These are phyloP conservation scores for Purshia tridentata DNA, from an alignment of 306 rosid species.

Conservation along the genomic window DNA sequence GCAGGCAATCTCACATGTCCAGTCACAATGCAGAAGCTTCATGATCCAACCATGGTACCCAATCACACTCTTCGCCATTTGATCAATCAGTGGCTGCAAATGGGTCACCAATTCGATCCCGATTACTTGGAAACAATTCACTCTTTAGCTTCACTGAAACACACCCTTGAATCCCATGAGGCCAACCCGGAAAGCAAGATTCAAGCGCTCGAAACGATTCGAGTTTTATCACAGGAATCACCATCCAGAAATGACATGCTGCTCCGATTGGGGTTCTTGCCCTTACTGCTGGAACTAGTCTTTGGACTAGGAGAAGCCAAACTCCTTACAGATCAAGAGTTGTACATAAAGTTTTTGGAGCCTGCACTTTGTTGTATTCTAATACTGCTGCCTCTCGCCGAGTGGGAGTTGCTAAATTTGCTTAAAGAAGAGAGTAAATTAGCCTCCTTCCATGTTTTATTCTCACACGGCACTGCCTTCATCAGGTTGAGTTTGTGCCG, in stretches of 20 bases:
- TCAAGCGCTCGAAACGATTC: constrained; percentile 46
- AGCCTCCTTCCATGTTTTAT: constrained; percentile 34
- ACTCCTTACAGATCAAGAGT: constrained; percentile 1
- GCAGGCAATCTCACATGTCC: constrained; percentile 86
- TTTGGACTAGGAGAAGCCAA: constrained; percentile 35
- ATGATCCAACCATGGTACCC: constrained; percentile 69
- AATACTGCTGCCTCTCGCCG: constrained; percentile 41
- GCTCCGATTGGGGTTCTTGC: constrained; percentile 61
- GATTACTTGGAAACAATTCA: constrained; percentile 35
- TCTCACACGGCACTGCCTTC: constrained; percentile 42
- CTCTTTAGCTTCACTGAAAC: constrained; percentile 48
- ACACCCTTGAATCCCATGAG: constrained; percentile 46
- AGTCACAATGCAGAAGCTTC: constrained; percentile 91
- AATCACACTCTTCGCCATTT: constrained; percentile 80
- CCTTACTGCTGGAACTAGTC: constrained; percentile 57
- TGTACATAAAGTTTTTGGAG: constrained; percentile 38
- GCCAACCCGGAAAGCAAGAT: constrained; percentile 43
- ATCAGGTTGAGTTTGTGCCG: constrained; percentile 52
- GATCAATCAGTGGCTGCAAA: constrained; percentile 66
- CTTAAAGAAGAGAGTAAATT: constrained; percentile 49
- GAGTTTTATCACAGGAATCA: constrained; percentile 39
- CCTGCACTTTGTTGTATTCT: constrained; percentile 49
- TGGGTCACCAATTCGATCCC: constrained; percentile 39
- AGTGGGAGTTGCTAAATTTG: constrained; percentile 44
- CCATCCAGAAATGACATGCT: constrained; percentile 47